Evolutionary conservation across 192 early-diverging fungal species (phyloP).

Genomic region (Ambispora gerdemannii): DNA sequence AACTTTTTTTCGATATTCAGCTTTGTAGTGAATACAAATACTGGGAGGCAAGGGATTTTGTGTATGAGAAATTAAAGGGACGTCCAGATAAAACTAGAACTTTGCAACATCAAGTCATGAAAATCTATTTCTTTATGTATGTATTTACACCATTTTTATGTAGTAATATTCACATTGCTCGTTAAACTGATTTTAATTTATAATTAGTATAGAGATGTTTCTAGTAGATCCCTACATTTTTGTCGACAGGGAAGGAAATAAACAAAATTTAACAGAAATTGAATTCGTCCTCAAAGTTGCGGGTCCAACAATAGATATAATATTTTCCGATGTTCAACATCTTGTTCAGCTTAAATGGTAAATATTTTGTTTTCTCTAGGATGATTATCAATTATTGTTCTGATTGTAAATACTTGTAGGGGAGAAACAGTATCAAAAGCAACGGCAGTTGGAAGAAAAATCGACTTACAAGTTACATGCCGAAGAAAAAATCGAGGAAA

Average conservation of each 20-base stretch:
- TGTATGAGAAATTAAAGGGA: conserved; percentile 27
- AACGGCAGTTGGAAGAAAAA: conserved; percentile 26
- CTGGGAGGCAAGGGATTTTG: conserved; percentile 22
- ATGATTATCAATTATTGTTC: conserved; percentile 26
- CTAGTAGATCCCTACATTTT: conserved; percentile 19
- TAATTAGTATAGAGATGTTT: conserved; percentile 31
- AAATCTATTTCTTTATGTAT: conserved; percentile 28
- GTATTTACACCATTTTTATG: conserved; percentile 20
- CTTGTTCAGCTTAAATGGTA: conserved; percentile 29
- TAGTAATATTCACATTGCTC: conserved; percentile 12
- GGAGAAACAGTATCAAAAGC: conserved; percentile 28
- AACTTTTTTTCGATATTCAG: conserved; percentile 7
- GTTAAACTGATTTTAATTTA: conserved; percentile 27
- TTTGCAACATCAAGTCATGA: conserved; percentile 27
- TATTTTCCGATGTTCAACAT: conserved; percentile 29
- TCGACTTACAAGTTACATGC: conserved; percentile 31
- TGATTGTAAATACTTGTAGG: conserved; percentile 19
- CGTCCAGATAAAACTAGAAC: conserved; percentile 6
- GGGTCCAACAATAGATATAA: conserved; percentile 24
- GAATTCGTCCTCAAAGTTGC: conserved; percentile 27
- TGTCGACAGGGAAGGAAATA: conserved; percentile 18
- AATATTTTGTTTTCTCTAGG: conserved; percentile 6
- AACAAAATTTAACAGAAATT: conserved; percentile 30
- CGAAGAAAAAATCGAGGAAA: conserved; percentile 27
- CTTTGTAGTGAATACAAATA: neutral